Conservation (phyloP, 2,329 filamentous ascomycete genomes). For the Ceratocystis cacaofunesta region DNA sequence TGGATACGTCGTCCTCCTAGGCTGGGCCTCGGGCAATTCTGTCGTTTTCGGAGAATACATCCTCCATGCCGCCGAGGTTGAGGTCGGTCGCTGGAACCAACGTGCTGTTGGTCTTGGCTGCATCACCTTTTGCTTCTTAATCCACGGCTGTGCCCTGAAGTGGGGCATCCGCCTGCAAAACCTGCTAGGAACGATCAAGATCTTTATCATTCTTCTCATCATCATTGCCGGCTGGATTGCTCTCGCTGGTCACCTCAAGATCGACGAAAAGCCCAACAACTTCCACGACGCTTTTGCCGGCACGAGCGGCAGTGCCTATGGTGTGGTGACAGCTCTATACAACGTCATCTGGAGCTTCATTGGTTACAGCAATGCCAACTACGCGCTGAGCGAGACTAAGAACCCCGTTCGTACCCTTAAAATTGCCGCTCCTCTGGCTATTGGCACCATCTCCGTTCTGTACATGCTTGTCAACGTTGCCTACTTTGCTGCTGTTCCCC, state of each 20-base stretch:
- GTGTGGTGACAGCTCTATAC: constrained; percentile 54
- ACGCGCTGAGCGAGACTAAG: constrained; percentile 49
- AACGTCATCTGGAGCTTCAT: constrained; percentile 59
- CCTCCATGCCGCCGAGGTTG: constrained; percentile 46
- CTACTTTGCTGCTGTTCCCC: constrained; percentile 46
- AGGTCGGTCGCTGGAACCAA: constrained; percentile 52
- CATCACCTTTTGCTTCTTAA: constrained; percentile 48
- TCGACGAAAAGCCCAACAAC: constrained; percentile 45
- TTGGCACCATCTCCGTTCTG: constrained; percentile 41
- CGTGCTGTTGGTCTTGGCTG: constrained; percentile 51
- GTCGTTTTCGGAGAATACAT: constrained; percentile 59
- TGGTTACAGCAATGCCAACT: constrained; percentile 55
- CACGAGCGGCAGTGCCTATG: constrained; percentile 50
- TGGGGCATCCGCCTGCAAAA: constrained; percentile 57
- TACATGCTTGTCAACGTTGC: constrained; percentile 55
- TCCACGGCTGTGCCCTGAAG: constrained; percentile 48
- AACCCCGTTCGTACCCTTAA: constrained; percentile 51
- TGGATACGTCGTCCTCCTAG: constrained; percentile 47
- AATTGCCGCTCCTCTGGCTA: constrained; percentile 46
- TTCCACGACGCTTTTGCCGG: constrained; percentile 50
- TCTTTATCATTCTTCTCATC: constrained; percentile 50
- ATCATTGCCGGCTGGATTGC: constrained; percentile 47
- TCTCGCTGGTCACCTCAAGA: constrained; percentile 43
- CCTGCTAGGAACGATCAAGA: constrained; percentile 48
- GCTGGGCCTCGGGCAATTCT: constrained; percentile 52